Percentiles rank a stretch among this genome's conserved stretches.
Conservation (phyloP, 768 basidiomycete species). For the Saitozyma sp. region DNA sequence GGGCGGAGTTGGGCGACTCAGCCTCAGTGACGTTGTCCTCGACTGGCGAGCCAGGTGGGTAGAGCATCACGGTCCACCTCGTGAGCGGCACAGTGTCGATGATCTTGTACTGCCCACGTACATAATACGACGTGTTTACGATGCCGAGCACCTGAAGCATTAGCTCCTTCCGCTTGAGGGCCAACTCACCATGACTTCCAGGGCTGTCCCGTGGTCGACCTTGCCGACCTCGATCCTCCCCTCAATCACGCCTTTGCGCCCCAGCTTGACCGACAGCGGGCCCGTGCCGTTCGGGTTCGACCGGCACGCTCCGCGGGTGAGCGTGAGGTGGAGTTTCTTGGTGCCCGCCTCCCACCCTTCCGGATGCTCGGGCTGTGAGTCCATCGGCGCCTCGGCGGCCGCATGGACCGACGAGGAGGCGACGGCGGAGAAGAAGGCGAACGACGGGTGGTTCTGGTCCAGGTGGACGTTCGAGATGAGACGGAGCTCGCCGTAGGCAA, state of each 20-base stretch:
- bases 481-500: constrained; percentile 32
- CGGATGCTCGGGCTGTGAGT: constrained; percentile 8
- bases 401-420: constrained; percentile 12
- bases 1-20: background rate
- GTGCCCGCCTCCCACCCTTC: constrained; percentile 23
- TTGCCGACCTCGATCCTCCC: constrained; percentile 40
- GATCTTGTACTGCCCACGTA: constrained; percentile 43
- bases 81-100: constrained; percentile 39
- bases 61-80: constrained; percentile 17
- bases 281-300: constrained; percentile 38
- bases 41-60: constrained; percentile 11
- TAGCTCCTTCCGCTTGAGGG: background rate
- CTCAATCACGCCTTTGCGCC: constrained; percentile 29
- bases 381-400: constrained; percentile 6
- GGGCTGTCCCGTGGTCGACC: constrained; percentile 31
- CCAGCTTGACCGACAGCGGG: constrained; percentile 32
- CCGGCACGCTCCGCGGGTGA: constrained; percentile 28
- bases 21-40: no score
- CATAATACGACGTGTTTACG: constrained; percentile 39
- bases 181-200: constrained; percentile 36
- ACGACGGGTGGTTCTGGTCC: constrained; percentile 37
- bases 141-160: constrained; percentile 29
- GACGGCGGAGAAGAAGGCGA: constrained; percentile 36
- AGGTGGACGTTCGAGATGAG: constrained; percentile 44
- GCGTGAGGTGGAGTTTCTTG: constrained; percentile 31